These are phyloP conservation scores for Pythium apleroticum DNA, from an alignment of 352 stramenopile genomes.

Conservation along the genomic window DNA sequence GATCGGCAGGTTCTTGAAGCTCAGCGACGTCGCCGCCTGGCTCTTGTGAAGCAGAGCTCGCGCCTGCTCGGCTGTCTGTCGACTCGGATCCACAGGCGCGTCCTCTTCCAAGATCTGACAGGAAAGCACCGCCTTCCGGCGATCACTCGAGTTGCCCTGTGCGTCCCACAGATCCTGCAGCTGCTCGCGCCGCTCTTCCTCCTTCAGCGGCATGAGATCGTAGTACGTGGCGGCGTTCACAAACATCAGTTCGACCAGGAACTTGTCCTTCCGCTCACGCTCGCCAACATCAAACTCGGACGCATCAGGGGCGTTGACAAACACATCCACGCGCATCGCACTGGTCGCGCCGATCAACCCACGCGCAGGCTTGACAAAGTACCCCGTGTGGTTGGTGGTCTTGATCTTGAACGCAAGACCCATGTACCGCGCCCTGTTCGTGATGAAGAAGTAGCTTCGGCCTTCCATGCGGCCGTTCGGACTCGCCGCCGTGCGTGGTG, in stretches of 20 bases:
- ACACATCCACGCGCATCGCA: constrained; percentile 60
- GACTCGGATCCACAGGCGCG: constrained; percentile 13
- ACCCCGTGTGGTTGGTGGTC: constrained; percentile 75
- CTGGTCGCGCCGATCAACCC: constrained; percentile 61
- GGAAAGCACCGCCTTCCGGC: constrained; percentile 12
- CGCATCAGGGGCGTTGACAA: constrained; percentile 42
- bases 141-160: constrained; percentile 10
- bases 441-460: constrained; percentile 53
- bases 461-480: constrained; percentile 32
- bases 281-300: constrained; percentile 38
- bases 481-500: constrained; percentile 2
- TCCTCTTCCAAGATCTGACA: constrained; percentile 30
- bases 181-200: constrained; percentile 36
- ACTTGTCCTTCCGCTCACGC: constrained; percentile 64
- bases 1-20: constrained; percentile 7
- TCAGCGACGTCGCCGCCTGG: constrained; percentile 16
- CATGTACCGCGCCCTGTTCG: constrained; percentile 49
- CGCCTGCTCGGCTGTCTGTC: constrained; percentile 24
- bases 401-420: constrained; percentile 77
- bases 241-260: constrained; percentile 68
- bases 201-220: constrained; percentile 40
- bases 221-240: constrained; percentile 40
- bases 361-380: constrained; percentile 71
- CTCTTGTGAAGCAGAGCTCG: constrained; percentile 19
- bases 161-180: constrained; percentile 44